A percentile compares a stretch with the other conserved stretches of the same genome.
Evolutionary conservation across 2,329 filamentous ascomycete species (phyloP).

Genomic region (Calonectria hongkongensis): DNA sequence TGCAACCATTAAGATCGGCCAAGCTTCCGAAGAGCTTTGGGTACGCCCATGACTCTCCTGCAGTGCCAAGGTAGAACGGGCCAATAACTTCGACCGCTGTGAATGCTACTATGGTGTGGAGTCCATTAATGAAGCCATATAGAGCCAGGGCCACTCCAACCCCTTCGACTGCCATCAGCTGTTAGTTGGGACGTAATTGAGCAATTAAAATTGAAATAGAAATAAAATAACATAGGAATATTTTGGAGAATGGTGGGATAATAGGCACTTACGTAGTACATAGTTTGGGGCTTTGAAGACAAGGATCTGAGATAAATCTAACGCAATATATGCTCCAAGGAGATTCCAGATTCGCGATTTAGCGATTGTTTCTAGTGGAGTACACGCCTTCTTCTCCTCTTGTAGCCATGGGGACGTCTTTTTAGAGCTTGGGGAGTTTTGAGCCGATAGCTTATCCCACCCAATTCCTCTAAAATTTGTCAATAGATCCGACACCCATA

Average conservation of each 20-base stretch:
- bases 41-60: not conserved
- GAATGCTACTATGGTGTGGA: not conserved
- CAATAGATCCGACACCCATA: constrained; percentile 2
- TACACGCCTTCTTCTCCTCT: not conserved
- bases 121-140: not conserved
- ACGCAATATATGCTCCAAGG: not conserved
- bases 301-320: not conserved
- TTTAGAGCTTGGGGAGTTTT: not conserved
- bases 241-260: too few relatives aligned
- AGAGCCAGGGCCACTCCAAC: not conserved
- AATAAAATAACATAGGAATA: not conserved
- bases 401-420: not conserved
- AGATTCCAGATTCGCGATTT: not conserved
- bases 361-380: not conserved
- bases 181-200: not conserved
- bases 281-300: not conserved
- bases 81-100: not conserved
- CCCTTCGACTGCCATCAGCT: not conserved
- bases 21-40: not conserved
- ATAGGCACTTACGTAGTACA: not conserved
- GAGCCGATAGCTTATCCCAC: not conserved
- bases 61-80: not conserved
- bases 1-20: not conserved
- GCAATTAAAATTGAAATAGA: not conserved
- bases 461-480: not conserved